A percentile compares a stretch with the other conserved stretches of the same genome.
Evolutionary conservation across 148 eudicot genomes (phyloP).

Genomic region (Arbutus unedo): DNA sequence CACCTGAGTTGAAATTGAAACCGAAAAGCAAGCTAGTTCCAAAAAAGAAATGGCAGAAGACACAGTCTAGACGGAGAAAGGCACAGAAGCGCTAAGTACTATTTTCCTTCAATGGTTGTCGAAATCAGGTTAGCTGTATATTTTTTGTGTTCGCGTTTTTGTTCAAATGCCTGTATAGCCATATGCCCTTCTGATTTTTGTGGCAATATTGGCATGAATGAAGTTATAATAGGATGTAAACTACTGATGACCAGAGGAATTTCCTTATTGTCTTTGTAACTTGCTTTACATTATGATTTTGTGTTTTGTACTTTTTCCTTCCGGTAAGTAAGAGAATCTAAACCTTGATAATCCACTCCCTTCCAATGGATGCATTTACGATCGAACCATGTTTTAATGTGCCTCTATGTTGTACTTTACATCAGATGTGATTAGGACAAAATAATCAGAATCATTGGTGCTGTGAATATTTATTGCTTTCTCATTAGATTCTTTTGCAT

Average conservation of each 20-base stretch:
- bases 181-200: background rate
- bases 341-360: background rate
- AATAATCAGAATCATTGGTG: background rate
- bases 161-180: background rate
- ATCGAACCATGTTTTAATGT: background rate
- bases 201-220: background rate
- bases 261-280: background rate
- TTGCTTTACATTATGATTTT: background rate
- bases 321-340: background rate
- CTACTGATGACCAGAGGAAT: background rate
- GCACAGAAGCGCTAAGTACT: constrained; percentile 55
- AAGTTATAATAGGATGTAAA: background rate
- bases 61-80: constrained; percentile 72
- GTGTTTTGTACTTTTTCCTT: background rate
- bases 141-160: background rate
- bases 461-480: background rate
- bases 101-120: background rate
- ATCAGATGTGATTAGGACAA: background rate
- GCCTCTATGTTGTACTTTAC: background rate
- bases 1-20: constrained; percentile 84
- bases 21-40: constrained; percentile 87
- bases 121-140: background rate
- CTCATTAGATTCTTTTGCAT: background rate
- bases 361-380: background rate
- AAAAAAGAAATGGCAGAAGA: constrained; percentile 80